A percentile compares a stretch with the other conserved stretches of the same genome.
These are phyloP conservation scores for Leptographium galeiforme DNA, from an alignment of 2,329 filamentous ascomycete species.

Conservation along the genomic window DNA sequence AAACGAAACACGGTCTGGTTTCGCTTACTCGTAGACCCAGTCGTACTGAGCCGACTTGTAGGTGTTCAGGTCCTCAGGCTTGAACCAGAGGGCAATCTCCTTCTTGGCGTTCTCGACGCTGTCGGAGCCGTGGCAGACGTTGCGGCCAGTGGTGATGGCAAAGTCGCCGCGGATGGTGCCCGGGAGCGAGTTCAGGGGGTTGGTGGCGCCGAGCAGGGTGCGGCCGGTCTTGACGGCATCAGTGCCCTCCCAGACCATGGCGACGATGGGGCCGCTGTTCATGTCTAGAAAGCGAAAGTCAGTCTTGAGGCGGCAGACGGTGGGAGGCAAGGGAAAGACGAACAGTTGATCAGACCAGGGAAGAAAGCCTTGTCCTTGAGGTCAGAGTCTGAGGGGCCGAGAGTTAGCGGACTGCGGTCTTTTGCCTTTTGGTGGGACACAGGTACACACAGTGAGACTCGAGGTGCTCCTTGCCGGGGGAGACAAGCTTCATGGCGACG, in stretches of 20 bases:
- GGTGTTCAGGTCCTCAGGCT: slow-evolving; percentile 66
- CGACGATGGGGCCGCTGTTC: slow-evolving; percentile 89
- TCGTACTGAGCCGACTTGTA: slow-evolving; percentile 76
- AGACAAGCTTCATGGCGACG: slow-evolving; percentile 88
- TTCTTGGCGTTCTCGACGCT: slow-evolving; percentile 98
- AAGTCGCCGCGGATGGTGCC: slow-evolving; percentile 95
- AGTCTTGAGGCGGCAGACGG: not conserved
- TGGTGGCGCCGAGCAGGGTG: slow-evolving; percentile 92
- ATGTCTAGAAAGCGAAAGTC: slow-evolving; percentile 53
- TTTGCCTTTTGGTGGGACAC: not conserved
- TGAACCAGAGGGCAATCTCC: slow-evolving; percentile 99
- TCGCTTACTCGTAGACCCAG: slow-evolving; percentile 79
- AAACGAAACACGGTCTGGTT: not conserved
- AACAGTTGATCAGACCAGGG: slow-evolving; percentile 83
- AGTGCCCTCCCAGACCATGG: slow-evolving; percentile 99
- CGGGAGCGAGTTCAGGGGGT: slow-evolving; percentile 85
- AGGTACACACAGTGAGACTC: slow-evolving; percentile 74
- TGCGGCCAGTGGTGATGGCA: slow-evolving; percentile 82
- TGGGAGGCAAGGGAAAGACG: slow-evolving; percentile 24
- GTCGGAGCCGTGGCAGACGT: slow-evolving; percentile 99
- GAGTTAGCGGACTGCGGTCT: not conserved
- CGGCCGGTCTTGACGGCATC: slow-evolving; percentile 98
- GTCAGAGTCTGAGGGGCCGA: slow-evolving; percentile 51
- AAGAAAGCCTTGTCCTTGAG: slow-evolving; percentile 95
- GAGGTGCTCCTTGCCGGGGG: slow-evolving; percentile 85